These are phyloP conservation scores for Phytophthora pisi DNA, from an alignment of 352 stramenopile genomes.

Conservation along the genomic window DNA sequence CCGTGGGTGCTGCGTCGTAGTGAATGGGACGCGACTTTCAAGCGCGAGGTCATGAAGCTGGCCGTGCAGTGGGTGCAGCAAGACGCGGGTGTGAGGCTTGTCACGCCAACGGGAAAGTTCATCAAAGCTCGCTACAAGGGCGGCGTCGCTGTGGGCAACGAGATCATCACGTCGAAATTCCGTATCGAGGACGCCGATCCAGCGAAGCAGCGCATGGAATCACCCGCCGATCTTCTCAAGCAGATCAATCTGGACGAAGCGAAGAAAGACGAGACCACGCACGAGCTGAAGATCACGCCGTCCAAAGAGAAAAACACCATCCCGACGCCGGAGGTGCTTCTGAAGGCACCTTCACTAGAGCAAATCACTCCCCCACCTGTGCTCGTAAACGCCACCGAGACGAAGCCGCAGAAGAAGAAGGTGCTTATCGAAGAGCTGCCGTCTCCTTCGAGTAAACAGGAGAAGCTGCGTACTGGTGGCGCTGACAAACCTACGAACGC, in stretches of 20 bases:
- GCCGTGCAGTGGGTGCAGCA: constrained; percentile 81
- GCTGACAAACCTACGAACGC: neutral
- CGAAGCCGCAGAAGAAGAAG: constrained; percentile 20
- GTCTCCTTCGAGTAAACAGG: constrained; percentile 19
- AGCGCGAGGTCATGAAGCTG: constrained; percentile 81
- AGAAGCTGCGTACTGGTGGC: neutral
- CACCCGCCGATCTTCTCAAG: neutral
- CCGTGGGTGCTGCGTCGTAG: constrained; percentile 78
- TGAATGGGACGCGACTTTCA: constrained; percentile 81
- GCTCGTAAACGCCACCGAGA: constrained; percentile 1
- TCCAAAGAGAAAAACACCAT: neutral
- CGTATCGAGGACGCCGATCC: constrained; percentile 47
- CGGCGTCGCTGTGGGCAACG: constrained; percentile 50
- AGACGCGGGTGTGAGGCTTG: constrained; percentile 55
- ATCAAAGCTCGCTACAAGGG: constrained; percentile 90
- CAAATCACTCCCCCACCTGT: constrained; percentile 14
- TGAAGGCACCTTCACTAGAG: neutral
- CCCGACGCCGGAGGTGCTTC: neutral
- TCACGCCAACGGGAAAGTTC: constrained; percentile 61
- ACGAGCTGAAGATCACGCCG: neutral
- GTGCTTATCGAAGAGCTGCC: constrained; percentile 60
- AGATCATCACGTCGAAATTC: constrained; percentile 86
- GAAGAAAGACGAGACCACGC: neutral
- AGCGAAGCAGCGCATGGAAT: constrained; percentile 1
- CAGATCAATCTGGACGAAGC: neutral